Conservation (phyloP, 495 filamentous ascomycete genomes). For the Aspergillus sparsus region DNA sequence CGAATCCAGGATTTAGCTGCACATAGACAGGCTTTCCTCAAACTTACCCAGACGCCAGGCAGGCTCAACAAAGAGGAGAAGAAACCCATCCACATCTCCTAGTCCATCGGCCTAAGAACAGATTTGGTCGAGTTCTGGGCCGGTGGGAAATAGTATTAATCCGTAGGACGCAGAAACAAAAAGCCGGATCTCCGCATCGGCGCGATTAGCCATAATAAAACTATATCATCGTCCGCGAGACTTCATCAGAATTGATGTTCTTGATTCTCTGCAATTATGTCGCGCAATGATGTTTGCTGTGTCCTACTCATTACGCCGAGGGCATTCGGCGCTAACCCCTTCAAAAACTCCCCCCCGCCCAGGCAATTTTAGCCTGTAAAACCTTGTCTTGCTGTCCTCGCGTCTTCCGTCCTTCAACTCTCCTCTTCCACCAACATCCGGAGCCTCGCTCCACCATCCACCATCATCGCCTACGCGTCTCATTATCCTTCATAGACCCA, state of each 20-base stretch:
- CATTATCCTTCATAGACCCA: conserved; percentile 17
- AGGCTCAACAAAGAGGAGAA: neutral
- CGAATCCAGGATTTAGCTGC: neutral
- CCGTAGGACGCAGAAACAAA: conserved; percentile 54
- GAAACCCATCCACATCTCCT: neutral
- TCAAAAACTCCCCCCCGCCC: conserved; percentile 39
- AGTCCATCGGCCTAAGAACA: conserved; percentile 2
- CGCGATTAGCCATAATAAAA: conserved; percentile 42
- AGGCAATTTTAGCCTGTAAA: conserved; percentile 46
- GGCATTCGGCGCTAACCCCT: conserved; percentile 44
- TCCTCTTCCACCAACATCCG: conserved; percentile 26
- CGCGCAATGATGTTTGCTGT: conserved; percentile 39
- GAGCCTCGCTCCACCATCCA: conserved; percentile 34
- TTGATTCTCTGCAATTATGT: conserved; percentile 23
- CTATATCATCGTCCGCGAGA: conserved; percentile 30
- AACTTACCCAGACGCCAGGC: neutral
- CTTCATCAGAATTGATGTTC: conserved; percentile 16
- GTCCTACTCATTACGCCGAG: conserved; percentile 38
- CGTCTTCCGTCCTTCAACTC: conserved; percentile 39
- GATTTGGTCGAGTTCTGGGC: conserved; percentile 30
- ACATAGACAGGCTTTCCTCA: neutral
- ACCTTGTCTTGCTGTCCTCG: conserved; percentile 37
- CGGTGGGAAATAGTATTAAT: conserved; percentile 54
- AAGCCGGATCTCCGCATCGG: conserved; percentile 45
- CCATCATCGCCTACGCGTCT: conserved; percentile 22